These are phyloP conservation scores for Trichophyton verrucosum DNA, from an alignment of 2,329 filamentous ascomycete genomes.

Conservation along the genomic window DNA sequence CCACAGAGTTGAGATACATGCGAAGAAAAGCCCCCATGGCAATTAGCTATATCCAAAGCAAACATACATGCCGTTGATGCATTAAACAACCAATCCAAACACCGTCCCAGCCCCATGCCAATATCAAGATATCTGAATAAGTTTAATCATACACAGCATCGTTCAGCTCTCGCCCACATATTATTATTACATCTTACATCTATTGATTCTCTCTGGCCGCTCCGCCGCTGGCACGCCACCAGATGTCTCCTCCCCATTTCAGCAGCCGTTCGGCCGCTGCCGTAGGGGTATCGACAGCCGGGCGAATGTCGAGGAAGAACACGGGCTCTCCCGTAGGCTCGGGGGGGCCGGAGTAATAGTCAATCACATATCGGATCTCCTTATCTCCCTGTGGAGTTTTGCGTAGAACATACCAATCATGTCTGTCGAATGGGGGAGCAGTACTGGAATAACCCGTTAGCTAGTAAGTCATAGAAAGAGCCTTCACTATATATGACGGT, in stretches of 20 bases:
- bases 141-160: background rate
- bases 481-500: background rate
- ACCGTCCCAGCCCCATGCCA: background rate
- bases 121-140: background rate
- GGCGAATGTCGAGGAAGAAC: slow-evolving; percentile 89
- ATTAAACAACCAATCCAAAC: background rate
- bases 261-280: slow-evolving; percentile 71
- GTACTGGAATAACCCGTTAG: slow-evolving; percentile 39
- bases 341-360: slow-evolving; percentile 79
- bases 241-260: slow-evolving; percentile 84
- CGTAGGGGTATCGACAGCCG: slow-evolving; percentile 69
- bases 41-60: too few species aligned
- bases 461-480: background rate
- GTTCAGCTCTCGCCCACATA: background rate
- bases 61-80: background rate
- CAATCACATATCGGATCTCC: slow-evolving; percentile 88
- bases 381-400: slow-evolving; percentile 53
- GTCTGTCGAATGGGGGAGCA: slow-evolving; percentile 84
- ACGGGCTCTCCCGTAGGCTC: slow-evolving; percentile 82
- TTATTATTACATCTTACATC: background rate
- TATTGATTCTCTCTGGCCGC: slow-evolving; percentile 38
- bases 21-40: too few species aligned
- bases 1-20: too few species aligned
- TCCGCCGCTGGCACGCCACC: slow-evolving; percentile 78
- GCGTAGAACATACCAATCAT: slow-evolving; percentile 90